Conservation (phyloP, 1,284 basidiomycete species). For the Vanrija sp. region DNA sequence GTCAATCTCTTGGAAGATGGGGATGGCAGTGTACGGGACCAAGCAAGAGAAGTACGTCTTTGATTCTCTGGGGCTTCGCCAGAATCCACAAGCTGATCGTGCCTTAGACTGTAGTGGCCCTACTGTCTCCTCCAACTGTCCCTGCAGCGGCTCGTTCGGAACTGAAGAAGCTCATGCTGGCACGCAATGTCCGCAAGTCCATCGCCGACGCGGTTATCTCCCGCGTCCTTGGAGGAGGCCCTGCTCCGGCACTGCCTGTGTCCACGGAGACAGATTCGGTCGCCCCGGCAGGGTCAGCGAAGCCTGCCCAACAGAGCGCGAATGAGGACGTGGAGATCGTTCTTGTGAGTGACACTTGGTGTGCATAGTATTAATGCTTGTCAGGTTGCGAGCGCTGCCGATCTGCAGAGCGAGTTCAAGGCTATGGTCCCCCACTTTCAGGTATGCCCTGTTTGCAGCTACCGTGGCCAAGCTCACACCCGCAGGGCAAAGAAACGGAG, state of each 20-base stretch:
- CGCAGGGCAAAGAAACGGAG: slow-evolving; percentile 87
- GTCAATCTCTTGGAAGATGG: slow-evolving; percentile 85
- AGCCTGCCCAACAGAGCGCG: slow-evolving; percentile 27
- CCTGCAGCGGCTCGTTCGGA: slow-evolving; percentile 83
- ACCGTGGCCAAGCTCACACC: too few species aligned
- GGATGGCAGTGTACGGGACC: slow-evolving; percentile 82
- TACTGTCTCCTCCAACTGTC: slow-evolving; percentile 76
- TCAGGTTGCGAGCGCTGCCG: slow-evolving; percentile 77
- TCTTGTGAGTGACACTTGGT: slow-evolving; percentile 57
- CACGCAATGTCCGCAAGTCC: slow-evolving; percentile 77
- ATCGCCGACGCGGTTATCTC: slow-evolving; percentile 57
- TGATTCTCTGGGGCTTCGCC: background rate
- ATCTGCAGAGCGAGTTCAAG: slow-evolving; percentile 79
- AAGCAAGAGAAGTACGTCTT: slow-evolving; percentile 57
- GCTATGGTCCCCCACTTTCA: slow-evolving; percentile 76
- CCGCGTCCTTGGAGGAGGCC: slow-evolving; percentile 41
- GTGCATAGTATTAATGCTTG: slow-evolving; percentile 1
- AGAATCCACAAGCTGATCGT: background rate
- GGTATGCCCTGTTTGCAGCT: slow-evolving; percentile 52
- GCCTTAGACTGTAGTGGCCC: slow-evolving; percentile 65
- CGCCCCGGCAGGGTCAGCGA: background rate
- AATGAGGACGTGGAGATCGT: slow-evolving; percentile 59
- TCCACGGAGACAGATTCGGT: slow-evolving; percentile 56
- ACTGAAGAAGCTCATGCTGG: slow-evolving; percentile 84
- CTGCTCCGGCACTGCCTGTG: slow-evolving; percentile 43